Conservation (phyloP, 1,139 yeast genomes). For the Zygosaccharomyces sapae region DNA sequence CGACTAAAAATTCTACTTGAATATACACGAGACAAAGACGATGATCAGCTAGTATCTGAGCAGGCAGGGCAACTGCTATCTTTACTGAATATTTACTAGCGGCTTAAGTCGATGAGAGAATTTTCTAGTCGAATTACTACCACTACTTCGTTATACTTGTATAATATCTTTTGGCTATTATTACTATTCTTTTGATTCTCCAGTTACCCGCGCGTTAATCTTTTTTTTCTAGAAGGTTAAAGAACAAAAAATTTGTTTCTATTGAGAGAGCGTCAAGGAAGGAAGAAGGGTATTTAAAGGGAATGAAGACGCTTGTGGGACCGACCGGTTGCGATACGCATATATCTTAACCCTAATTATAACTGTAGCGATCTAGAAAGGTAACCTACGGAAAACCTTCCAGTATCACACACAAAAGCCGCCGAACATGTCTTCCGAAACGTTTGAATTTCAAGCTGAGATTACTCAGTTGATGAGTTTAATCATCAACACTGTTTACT, state of each 20-base stretch:
- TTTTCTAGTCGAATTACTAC: not conserved
- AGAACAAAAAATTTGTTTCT: constrained; percentile 17
- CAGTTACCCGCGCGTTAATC: constrained; percentile 8
- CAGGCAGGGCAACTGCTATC: constrained; percentile 47
- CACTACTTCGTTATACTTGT: not conserved
- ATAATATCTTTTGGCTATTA: not conserved
- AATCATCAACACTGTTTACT: constrained; percentile 99
- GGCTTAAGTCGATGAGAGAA: too few relatives aligned
- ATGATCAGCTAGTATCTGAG: constrained; percentile 56
- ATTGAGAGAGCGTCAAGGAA: constrained; percentile 7
- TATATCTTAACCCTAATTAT: too few relatives aligned
- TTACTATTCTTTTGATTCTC: not conserved
- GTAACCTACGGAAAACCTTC: not conserved
- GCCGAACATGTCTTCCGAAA: constrained; percentile 60
- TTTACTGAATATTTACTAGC: constrained; percentile 2
- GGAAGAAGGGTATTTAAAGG: constrained; percentile 16
- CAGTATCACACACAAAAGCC: not conserved
- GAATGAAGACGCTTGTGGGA: constrained; percentile 2
- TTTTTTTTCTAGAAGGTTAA: constrained; percentile 21
- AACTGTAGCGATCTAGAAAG: too few relatives aligned
- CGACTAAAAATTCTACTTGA: constrained; percentile 43
- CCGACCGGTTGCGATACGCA: too few relatives aligned
- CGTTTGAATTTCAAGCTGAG: constrained; percentile 99
- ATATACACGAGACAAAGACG: constrained; percentile 47
- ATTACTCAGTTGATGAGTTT: constrained; percentile 99